Base-by-base conservation (phyloP, 352 stramenopile species). In the Albugo candida region DNA sequence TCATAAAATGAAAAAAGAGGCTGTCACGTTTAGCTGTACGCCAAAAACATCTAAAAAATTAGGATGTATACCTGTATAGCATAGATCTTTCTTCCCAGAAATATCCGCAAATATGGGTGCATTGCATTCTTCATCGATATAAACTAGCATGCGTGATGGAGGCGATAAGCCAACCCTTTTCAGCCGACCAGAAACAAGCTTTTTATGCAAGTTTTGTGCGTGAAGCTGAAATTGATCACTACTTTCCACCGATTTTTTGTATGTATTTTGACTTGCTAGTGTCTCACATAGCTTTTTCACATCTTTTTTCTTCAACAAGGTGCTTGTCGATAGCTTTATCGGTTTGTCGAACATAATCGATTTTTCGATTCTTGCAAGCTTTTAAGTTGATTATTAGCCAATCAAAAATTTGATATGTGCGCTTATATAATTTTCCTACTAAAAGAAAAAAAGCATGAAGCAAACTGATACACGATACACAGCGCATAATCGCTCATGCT, bases 251-350 rank as follows among this genome's bases (percentile, higher is more conserved):
- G 39, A 53, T 63, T 0, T 58, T 53, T 20, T 21, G 24, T 5
- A 51, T 43, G 41, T 81, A 65, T n/a, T 57, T 49, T 21, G 59
- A 53, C 1, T 52, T 44, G 12, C 24, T 31, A 81, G 55, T 40
- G 86, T 71, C 37, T 70, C 67, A 38, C 73, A 73, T 35, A 91
- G 61, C 60, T 87, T 91, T 66, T 87, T 91, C 53, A 65, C 65
- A 53, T 91, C 77, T 56, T 91, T 91, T 52, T 70, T 71, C 63
- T 83, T 84, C 37, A 91, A 65, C 60, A 85, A 60, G 47, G 65
- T 74, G 51, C 72, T 91, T 52, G 74, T 73, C 49, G 70, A 86
- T 47, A 65, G 59, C 64, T 85, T 86, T 35, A 65, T 59, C 45
- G 72, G 49, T 59, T 91, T 91, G 46, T 64, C 64, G 52, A 91